Conservation (phyloP, 1,284 basidiomycete genomes). For the Tremellales sp. region DNA sequence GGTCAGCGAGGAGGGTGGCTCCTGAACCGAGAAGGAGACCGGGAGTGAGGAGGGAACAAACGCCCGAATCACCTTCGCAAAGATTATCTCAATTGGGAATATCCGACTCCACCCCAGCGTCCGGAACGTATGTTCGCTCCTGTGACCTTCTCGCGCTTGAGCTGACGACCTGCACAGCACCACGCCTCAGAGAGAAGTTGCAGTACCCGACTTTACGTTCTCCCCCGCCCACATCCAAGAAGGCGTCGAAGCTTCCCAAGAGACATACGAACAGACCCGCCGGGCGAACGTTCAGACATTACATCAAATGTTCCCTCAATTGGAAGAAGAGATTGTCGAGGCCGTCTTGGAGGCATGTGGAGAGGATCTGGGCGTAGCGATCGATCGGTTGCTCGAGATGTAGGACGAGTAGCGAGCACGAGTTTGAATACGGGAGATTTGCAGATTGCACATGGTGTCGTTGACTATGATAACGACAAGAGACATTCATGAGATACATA, state of each 20-base stretch:
- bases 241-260: conserved; percentile 32
- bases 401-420: neutral
- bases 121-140: conserved; percentile 22
- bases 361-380: conserved; percentile 83
- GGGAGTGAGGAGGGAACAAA: conserved; percentile 2
- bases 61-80: conserved; percentile 16
- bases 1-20: neutral
- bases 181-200: conserved; percentile 17
- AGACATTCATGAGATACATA: neutral
- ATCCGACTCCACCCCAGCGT: conserved; percentile 9
- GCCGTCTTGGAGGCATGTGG: conserved; percentile 80
- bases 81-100: conserved; percentile 6
- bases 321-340: conserved; percentile 76
- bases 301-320: conserved; percentile 75
- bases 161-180: conserved; percentile 10
- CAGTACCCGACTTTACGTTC: conserved; percentile 20
- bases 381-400: conserved; percentile 56
- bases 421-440: neutral
- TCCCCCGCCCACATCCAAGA: conserved; percentile 22
- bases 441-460: neutral
- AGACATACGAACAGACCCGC: conserved; percentile 29
- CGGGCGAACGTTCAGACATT: conserved; percentile 58
- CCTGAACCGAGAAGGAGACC: neutral
- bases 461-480: neutral
- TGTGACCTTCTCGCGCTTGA: neutral